phyloP scores from a whole-genome alignment of 441 rosid species.

The Metrosideros polymorpha region DNA sequence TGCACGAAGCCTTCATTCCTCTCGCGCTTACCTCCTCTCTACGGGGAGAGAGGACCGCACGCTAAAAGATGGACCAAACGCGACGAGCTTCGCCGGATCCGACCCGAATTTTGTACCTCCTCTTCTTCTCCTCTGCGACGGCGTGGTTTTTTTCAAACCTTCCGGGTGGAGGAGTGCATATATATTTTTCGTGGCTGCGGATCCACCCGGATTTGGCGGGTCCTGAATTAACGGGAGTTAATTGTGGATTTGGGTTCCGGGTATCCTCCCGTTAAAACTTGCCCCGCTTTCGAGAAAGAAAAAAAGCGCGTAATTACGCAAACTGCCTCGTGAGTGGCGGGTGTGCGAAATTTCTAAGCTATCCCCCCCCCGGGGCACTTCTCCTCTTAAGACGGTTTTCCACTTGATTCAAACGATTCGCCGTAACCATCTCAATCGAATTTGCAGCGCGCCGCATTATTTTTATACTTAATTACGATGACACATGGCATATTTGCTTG shows the following conservation, averaged over 20 bases:
- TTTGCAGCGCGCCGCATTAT: no score
- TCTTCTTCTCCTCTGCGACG: neutral
- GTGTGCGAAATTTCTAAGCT: neutral
- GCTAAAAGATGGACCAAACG: slow-evolving; percentile 22
- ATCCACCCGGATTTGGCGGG: neutral
- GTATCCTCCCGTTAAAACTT: neutral
- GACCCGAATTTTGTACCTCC: neutral
- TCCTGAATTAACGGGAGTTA: neutral
- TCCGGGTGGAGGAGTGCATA: neutral
- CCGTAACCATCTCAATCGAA: neutral
- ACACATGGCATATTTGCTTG: no score
- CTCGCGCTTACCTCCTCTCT: neutral
- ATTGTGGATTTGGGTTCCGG: neutral
- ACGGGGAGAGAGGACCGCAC: neutral
- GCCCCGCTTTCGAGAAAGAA: neutral
- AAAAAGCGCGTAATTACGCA: neutral
- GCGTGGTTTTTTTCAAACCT: neutral
- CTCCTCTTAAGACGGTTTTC: no score
- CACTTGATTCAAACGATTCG: neutral
- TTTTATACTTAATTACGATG: no score
- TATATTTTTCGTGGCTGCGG: neutral
- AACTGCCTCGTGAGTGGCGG: neutral
- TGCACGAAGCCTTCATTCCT: slow-evolving; percentile 42
- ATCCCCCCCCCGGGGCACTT: no score
- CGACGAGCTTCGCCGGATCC: slow-evolving; percentile 62